Percentiles rank a stretch among this genome's conserved stretches.
phyloP scores from a whole-genome alignment of 1,139 yeast species.

The Hanseniaspora uvarum region DNA sequence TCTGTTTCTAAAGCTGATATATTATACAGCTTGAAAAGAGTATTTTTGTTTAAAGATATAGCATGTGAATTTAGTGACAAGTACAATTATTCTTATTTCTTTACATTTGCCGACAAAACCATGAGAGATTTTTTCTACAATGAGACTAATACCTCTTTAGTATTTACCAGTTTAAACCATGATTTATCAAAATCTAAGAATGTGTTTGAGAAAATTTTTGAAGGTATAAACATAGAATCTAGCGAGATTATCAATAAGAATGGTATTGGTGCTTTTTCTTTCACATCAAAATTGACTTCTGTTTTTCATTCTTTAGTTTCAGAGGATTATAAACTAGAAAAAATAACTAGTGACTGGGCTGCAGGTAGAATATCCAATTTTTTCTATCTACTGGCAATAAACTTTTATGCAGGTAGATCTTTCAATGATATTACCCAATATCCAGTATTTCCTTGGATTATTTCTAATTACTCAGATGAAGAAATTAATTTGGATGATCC shows the following conservation, averaged over 20 bases:
- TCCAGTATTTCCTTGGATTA: conserved; percentile 85
- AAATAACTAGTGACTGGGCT: conserved; percentile 62
- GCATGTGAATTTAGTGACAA: conserved; percentile 67
- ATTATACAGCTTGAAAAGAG: conserved; percentile 58
- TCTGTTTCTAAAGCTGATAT: conserved; percentile 30
- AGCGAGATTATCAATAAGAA: conserved; percentile 27
- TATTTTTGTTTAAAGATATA: conserved; percentile 63
- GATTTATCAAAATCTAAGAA: conserved; percentile 28
- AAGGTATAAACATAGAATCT: conserved; percentile 34
- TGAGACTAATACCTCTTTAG: conserved; percentile 39
- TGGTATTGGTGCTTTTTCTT: conserved; percentile 29
- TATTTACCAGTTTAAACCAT: conserved; percentile 36
- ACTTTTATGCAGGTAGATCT: conserved; percentile 77
- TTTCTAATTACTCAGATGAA: conserved; percentile 65
- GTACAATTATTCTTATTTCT: conserved; percentile 55
- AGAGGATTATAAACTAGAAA: conserved; percentile 32
- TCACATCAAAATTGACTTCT: conserved; percentile 35
- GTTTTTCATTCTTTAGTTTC: conserved; percentile 32
- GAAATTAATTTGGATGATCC: conserved; percentile 52
- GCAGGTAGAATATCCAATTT: conserved; percentile 70
- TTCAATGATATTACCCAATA: conserved; percentile 80
- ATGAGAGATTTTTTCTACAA: conserved; percentile 49
- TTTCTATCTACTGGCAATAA: conserved; percentile 64
- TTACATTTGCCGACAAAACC: conserved; percentile 32
- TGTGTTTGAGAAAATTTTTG: conserved; percentile 41